Evolutionary conservation across 164 flowering plant genomes (phyloP), one percentile per base, ranked within the genome.

Genomic region (Stephania cephalantha): DNA sequence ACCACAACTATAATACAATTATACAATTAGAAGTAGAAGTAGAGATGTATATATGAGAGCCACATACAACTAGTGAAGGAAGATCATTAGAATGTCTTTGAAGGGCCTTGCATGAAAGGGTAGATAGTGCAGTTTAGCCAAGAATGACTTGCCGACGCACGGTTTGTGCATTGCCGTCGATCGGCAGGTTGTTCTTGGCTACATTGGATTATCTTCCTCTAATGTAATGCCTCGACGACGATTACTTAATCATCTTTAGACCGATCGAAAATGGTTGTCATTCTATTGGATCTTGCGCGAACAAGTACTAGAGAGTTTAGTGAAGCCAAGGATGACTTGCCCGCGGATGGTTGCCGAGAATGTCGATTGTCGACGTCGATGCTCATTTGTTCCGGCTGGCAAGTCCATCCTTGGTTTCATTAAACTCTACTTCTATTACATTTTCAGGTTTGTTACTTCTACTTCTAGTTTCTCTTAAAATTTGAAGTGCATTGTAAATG

Each of bases 361-460:
- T 25, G 25, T 25, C 25, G 25, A 65, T 55, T 30, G n/a, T 13
- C 31, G 13, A 50, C 45, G 42, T 2, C 5, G 11, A 17, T 52
- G 9, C 4, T 35, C 18, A 58, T 44, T 55, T 46, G 1, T 22
- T 17, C 52, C 20, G 0, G 46, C 78, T 76, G 82, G 87, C 87
- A 81, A 55, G 87, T 83, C 74, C 81, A 81, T 58, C 72, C 82
- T 83, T 83, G 87, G 85, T 84, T 85, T 77, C 84, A 75, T 75
- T 83, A 73, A 71, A 80, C 64, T 83, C 85, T 85, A 84, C 0
- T 25, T 25, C 25, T 25, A 25, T 25, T 25, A 25, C 25, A 25
- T 25, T 25, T 25, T 25, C 25, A 25, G 25, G 25, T 25, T 48
- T 48, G 53, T 15, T 9, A 12, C 63, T 17, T 15, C 17, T 55